These are phyloP conservation scores for Boletus insuetus DNA, from an alignment of 768 basidiomycete species.

Conservation along the genomic window DNA sequence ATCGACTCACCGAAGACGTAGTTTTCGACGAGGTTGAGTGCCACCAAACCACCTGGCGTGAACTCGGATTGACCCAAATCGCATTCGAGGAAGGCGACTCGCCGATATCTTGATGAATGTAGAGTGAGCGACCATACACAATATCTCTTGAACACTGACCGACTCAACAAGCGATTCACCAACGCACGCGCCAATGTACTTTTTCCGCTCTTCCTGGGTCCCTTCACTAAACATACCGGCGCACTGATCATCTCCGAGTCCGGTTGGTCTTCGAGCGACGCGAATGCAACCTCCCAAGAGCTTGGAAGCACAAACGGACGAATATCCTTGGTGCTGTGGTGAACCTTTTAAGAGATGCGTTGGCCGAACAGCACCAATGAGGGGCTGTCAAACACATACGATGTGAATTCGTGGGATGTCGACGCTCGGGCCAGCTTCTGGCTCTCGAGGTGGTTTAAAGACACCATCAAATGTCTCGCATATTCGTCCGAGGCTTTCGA, in stretches of 20 bases:
- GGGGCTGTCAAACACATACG: constrained; percentile 34
- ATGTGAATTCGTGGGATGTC: constrained; percentile 48
- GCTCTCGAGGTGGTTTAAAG: constrained; percentile 50
- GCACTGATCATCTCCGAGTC: constrained; percentile 19
- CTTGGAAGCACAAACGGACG: constrained; percentile 35
- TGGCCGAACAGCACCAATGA: constrained; percentile 9
- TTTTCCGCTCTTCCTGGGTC: constrained; percentile 86
- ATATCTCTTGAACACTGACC: constrained; percentile 36
- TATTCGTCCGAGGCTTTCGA: constrained; percentile 65
- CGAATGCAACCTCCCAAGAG: constrained; percentile 36
- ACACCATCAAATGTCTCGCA: constrained; percentile 60
- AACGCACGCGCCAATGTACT: constrained; percentile 80
- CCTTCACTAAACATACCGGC: constrained; percentile 67
- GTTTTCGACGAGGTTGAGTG: constrained; percentile 65
- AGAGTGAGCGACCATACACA: neutral
- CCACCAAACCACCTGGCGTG: constrained; percentile 80
- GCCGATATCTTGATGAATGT: constrained; percentile 50
- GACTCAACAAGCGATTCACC: constrained; percentile 61
- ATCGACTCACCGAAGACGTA: constrained; percentile 63
- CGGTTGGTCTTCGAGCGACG: neutral
- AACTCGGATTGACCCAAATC: constrained; percentile 96
- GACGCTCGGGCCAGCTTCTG: constrained; percentile 31
- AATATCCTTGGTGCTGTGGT: constrained; percentile 27
- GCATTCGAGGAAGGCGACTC: constrained; percentile 90
- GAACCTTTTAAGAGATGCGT: constrained; percentile 21